Conservation (phyloP, 1,284 basidiomycete species). For the Lentinula novae-zelandiae region DNA sequence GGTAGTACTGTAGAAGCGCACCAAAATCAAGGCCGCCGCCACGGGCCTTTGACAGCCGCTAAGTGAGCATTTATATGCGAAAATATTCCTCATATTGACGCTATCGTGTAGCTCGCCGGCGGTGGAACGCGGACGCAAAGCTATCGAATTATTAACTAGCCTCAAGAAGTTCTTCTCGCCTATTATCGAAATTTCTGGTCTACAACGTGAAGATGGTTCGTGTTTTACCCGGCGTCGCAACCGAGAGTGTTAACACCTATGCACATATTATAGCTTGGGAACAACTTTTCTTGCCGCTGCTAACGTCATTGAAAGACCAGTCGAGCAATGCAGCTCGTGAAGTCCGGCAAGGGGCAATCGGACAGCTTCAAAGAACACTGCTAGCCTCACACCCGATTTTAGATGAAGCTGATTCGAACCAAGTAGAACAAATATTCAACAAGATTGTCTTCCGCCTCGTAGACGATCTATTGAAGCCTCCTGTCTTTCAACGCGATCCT, state of each 20-base stretch:
- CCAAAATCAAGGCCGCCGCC: slow-evolving; percentile 48
- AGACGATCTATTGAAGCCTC: slow-evolving; percentile 87
- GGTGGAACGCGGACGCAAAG: slow-evolving; percentile 77
- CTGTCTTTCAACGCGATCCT: slow-evolving; percentile 77
- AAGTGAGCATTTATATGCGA: slow-evolving; percentile 39
- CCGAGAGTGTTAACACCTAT: background rate
- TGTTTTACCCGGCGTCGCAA: background rate
- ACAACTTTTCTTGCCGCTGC: slow-evolving; percentile 76
- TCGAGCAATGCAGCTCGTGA: slow-evolving; percentile 84
- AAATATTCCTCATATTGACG: slow-evolving; percentile 12
- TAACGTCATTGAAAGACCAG: slow-evolving; percentile 79
- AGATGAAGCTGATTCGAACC: slow-evolving; percentile 50
- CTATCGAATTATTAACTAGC: slow-evolving; percentile 78
- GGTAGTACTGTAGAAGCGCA: slow-evolving; percentile 57
- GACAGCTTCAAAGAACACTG: slow-evolving; percentile 84
- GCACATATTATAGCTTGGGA: slow-evolving; percentile 64
- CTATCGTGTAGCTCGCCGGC: slow-evolving; percentile 56
- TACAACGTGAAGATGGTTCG: slow-evolving; percentile 49
- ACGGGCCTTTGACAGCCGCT: slow-evolving; percentile 46
- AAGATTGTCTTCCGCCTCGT: slow-evolving; percentile 89
- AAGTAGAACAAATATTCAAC: slow-evolving; percentile 85
- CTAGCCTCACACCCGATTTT: slow-evolving; percentile 75
- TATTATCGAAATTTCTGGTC: slow-evolving; percentile 46
- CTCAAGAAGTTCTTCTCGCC: slow-evolving; percentile 62
- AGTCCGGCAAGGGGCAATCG: slow-evolving; percentile 82